A percentile compares a stretch with the other conserved stretches of the same genome.
These are phyloP conservation scores for Nematocida minor DNA, from an alignment of 371 early-diverging fungal genomes.

Conservation along the genomic window DNA sequence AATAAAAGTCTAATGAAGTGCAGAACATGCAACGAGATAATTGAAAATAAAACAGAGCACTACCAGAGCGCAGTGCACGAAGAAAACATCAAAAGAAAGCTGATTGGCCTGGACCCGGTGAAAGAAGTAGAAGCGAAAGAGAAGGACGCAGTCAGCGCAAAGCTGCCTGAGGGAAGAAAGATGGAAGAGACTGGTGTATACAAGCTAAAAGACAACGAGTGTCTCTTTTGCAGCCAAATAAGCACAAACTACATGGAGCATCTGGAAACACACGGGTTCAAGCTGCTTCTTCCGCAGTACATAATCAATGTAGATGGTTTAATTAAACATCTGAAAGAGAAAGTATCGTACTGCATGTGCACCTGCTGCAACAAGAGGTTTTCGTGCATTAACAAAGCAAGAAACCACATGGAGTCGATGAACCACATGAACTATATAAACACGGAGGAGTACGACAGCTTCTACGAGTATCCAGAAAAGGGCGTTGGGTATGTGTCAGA, in stretches of 20 bases:
- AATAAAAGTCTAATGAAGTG: constrained; percentile 36
- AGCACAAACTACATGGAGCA: constrained; percentile 14
- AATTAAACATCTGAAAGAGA: constrained; percentile 2
- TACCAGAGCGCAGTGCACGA: constrained; percentile 25
- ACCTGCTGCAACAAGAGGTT: constrained; percentile 45
- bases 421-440: constrained; percentile 29
- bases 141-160: background rate
- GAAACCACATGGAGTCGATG: constrained; percentile 32
- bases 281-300: constrained; percentile 29
- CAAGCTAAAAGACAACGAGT: constrained; percentile 9
- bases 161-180: background rate
- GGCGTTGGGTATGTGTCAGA: constrained; percentile 7
- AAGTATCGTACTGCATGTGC: constrained; percentile 35
- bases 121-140: background rate
- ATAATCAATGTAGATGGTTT: constrained; percentile 16
- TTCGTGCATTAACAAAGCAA: background rate
- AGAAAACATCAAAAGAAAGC: constrained; percentile 38
- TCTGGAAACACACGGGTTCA: constrained; percentile 44
- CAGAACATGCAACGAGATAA: constrained; percentile 13
- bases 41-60: constrained; percentile 27
- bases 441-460: constrained; percentile 42
- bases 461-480: constrained; percentile 38
- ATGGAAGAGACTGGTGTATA: background rate
- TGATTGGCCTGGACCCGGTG: background rate
- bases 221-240: constrained; percentile 24